phyloP scores from a whole-genome alignment of 331 rosid genomes.

The Ulmus americana region DNA sequence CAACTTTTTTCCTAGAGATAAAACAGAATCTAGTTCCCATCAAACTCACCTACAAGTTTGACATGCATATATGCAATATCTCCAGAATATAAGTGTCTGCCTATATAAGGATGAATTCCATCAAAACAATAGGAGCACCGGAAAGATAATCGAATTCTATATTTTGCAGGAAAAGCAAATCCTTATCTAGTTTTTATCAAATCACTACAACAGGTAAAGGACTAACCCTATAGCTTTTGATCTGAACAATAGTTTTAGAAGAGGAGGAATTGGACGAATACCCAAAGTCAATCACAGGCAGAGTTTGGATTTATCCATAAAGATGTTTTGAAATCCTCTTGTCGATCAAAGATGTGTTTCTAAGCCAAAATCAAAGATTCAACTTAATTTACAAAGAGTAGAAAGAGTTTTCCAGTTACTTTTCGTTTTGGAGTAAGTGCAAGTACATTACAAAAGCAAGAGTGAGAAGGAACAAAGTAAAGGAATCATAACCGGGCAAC shows the following conservation, averaged over 20 bases:
- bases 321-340: background rate
- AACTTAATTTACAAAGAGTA: constrained; percentile 1
- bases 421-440: background rate
- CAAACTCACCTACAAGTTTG: constrained; percentile 16
- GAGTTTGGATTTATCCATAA: background rate
- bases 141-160: background rate
- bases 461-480: background rate
- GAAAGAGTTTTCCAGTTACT: background rate
- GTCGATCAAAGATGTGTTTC: background rate
- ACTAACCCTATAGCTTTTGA: background rate
- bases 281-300: background rate
- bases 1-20: constrained; percentile 5
- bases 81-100: background rate
- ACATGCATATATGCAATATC: constrained; percentile 23
- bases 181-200: background rate
- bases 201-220: background rate
- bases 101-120: no score
- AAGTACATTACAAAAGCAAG: background rate
- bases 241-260: background rate
- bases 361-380: background rate
- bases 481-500: constrained; percentile 44
- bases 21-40: constrained; percentile 36
- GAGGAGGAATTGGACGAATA: background rate
- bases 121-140: background rate
- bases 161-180: background rate